Evolutionary conservation across 257 asterid species (phyloP).

Genomic region (Scutellaria baicalensis): DNA sequence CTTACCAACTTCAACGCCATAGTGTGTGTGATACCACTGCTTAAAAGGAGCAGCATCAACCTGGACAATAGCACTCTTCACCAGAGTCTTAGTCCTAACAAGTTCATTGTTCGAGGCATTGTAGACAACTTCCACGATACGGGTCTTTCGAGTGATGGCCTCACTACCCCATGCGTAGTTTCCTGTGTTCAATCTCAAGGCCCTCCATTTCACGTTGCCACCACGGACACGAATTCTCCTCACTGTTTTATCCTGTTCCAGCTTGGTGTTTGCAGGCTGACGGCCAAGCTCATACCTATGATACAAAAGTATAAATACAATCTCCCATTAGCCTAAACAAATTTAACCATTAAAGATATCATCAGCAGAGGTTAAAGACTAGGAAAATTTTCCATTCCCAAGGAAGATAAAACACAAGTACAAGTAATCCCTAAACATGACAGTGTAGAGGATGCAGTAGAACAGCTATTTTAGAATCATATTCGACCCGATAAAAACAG

Average conservation of each 20-base stretch:
- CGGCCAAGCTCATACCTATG: conserved; percentile 40
- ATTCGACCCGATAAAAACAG: background rate
- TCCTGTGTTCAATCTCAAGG: conserved; percentile 41
- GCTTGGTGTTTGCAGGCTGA: conserved; percentile 41
- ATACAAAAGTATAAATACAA: background rate
- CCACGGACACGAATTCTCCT: conserved; percentile 44
- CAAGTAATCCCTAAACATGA: no score
- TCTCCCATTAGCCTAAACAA: background rate
- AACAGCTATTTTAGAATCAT: background rate
- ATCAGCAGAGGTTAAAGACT: no score
- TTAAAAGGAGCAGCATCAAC: conserved; percentile 43
- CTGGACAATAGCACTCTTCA: conserved; percentile 38
- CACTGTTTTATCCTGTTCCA: conserved; percentile 26
- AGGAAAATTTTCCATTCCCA: background rate
- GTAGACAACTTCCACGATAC: conserved; percentile 35
- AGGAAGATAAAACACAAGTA: background rate
- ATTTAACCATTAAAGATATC: background rate
- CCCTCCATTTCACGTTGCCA: conserved; percentile 52
- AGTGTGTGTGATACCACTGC: conserved; percentile 43
- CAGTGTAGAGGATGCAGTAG: background rate
- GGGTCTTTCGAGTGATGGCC: conserved; percentile 36
- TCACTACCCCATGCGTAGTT: conserved; percentile 49
- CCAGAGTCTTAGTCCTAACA: conserved; percentile 41
- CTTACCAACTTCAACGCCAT: conserved; percentile 34
- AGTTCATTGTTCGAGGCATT: conserved; percentile 46